Percentiles rank a stretch among this genome's conserved stretches.
Evolutionary conservation across 2,329 filamentous ascomycete genomes (phyloP).

Genomic region (Lachnellula occidentalis): DNA sequence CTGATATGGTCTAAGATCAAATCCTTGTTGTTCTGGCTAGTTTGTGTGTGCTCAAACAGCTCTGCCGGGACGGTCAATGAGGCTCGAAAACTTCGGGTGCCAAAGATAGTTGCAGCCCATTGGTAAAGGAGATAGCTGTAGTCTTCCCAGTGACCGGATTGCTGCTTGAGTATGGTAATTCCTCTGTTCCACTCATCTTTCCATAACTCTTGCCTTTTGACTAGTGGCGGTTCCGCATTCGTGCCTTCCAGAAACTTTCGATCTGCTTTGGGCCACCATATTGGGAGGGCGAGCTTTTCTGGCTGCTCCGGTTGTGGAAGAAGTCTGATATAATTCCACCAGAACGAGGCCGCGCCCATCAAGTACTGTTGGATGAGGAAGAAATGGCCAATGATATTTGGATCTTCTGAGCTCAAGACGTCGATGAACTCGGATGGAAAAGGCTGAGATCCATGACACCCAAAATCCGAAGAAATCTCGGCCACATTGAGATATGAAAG

Average conservation of each 20-base stretch:
- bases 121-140: conserved; percentile 45
- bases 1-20: conserved; percentile 15
- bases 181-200: conserved; percentile 22
- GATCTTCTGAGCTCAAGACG: conserved; percentile 35
- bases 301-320: conserved; percentile 56
- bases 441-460: conserved; percentile 14
- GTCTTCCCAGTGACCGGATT: conserved; percentile 8
- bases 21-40: background rate
- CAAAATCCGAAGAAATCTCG: conserved; percentile 28
- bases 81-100: conserved; percentile 59
- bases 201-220: conserved; percentile 23
- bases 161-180: conserved; percentile 12
- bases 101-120: conserved; percentile 62
- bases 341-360: conserved; percentile 51
- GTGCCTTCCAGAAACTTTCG: conserved; percentile 41
- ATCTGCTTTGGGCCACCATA: conserved; percentile 60
- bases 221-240: conserved; percentile 27
- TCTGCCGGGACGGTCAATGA: conserved; percentile 42
- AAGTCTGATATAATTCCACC: conserved; percentile 61
- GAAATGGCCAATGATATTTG: conserved; percentile 60
- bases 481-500: conserved; percentile 56
- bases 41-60: conserved; percentile 9
- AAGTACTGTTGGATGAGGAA: conserved; percentile 66
- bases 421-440: conserved; percentile 49
- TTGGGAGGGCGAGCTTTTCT: conserved; percentile 48